Evolutionary conservation across 2,329 filamentous ascomycete species (phyloP).

Genomic region (Cytospora mali): DNA sequence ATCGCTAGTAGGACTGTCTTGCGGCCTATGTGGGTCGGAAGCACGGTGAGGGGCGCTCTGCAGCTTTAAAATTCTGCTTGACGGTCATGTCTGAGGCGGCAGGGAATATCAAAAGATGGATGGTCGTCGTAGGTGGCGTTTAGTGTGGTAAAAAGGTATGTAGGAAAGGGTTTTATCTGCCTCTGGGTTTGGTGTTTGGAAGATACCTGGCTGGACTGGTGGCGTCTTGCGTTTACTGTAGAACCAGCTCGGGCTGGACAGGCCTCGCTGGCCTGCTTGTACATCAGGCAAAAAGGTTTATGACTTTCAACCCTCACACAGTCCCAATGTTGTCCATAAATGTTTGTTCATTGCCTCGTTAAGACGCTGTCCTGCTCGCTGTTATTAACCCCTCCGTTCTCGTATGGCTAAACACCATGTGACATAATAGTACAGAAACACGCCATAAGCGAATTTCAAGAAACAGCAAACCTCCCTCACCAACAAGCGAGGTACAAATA

Average conservation of each 20-base stretch:
- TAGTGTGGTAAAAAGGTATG: neutral
- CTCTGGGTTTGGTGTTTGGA: slow-evolving; percentile 2
- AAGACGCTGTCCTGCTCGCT: neutral
- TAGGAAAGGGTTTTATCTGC: neutral
- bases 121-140: slow-evolving; percentile 5
- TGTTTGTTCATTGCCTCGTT: neutral
- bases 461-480: neutral
- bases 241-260: neutral
- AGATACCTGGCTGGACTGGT: slow-evolving; percentile 10
- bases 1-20: neutral
- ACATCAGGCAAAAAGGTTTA: neutral
- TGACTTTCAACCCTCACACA: neutral
- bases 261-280: neutral
- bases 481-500: neutral
- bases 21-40: slow-evolving; percentile 1
- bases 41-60: slow-evolving; percentile 12
- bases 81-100: neutral
- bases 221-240: slow-evolving; percentile 5
- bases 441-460: neutral
- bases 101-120: neutral
- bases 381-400: neutral
- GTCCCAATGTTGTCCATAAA: neutral
- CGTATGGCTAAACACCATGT: neutral
- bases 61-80: neutral
- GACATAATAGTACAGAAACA: slow-evolving; percentile 6